Conservation (phyloP, 2,329 filamentous ascomycete species). For the Juglanconis juglandina region DNA sequence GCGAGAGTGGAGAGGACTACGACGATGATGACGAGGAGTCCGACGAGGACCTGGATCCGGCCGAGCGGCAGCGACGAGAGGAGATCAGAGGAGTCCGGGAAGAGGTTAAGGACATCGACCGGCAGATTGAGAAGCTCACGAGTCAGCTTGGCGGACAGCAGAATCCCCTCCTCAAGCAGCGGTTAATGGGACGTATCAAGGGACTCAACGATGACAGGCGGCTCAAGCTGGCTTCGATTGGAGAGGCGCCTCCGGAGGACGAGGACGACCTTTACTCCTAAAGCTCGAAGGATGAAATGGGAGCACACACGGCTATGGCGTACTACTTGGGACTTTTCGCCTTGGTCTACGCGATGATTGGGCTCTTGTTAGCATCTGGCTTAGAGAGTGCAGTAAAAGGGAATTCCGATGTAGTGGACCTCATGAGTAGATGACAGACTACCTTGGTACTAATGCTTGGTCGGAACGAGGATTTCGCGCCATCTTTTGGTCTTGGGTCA, state of each 20-base stretch:
- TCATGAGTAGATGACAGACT: background rate
- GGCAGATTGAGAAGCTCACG: conserved; percentile 44
- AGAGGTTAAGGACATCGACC: conserved; percentile 52
- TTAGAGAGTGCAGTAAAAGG: background rate
- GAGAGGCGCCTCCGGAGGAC: conserved; percentile 27
- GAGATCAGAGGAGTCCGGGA: conserved; percentile 53
- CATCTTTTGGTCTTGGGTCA: background rate
- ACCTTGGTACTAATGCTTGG: background rate
- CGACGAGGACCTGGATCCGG: conserved; percentile 53
- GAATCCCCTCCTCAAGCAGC: conserved; percentile 47
- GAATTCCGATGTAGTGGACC: background rate
- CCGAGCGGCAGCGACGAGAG: conserved; percentile 46
- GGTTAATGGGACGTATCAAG: conserved; percentile 48
- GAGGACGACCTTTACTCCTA: conserved; percentile 24
- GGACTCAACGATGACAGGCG: conserved; percentile 39
- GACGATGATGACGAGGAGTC: conserved; percentile 52
- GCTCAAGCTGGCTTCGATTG: conserved; percentile 34
- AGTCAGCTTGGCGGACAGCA: conserved; percentile 40
- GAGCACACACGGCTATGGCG: background rate
- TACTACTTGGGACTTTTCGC: background rate
- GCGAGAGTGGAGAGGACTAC: conserved; percentile 36
- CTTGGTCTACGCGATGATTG: background rate
- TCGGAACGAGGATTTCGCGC: background rate
- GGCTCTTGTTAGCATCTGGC: background rate
- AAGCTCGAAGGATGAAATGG: background rate